These are phyloP conservation scores for Physcomitrium patens DNA, from an alignment of 225 moss, liverwort and hornwort genomes.

Conservation along the genomic window DNA sequence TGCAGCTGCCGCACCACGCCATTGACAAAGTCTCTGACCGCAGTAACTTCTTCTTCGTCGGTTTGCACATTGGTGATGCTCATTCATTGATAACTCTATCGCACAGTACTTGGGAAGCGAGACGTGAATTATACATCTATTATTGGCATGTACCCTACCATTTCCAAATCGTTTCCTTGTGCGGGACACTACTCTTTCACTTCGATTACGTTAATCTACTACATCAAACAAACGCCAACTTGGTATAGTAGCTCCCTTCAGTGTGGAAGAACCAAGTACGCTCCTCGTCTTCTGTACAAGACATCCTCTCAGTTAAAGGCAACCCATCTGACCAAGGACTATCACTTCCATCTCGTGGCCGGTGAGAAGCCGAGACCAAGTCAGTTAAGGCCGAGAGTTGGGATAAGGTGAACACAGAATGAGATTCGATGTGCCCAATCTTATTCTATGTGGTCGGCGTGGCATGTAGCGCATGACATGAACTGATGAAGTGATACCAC, in stretches of 20 bases:
- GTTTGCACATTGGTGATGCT: neutral
- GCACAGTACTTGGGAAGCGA: neutral
- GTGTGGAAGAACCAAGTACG: neutral
- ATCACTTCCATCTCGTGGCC: no score
- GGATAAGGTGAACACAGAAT: no score
- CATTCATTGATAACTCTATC: neutral
- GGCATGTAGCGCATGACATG: no score
- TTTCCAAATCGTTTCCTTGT: neutral
- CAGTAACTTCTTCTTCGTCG: slow-evolving; percentile 10
- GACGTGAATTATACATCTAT: slow-evolving; percentile 8
- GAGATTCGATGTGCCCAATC: no score
- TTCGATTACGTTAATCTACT: neutral
- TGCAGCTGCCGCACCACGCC: neutral
- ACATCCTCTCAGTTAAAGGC: no score
- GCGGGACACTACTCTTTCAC: neutral
- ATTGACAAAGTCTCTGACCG: neutral
- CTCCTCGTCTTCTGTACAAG: neutral
- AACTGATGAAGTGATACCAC: no score
- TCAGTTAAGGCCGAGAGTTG: no score
- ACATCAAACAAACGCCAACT: no score
- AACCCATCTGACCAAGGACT: no score
- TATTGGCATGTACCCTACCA: slow-evolving; percentile 9
- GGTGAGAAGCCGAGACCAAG: no score
- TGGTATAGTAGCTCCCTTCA: neutral
- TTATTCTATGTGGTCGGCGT: no score